These are phyloP conservation scores for Curvularia verruculosa DNA, from an alignment of 2,329 filamentous ascomycete genomes.

Conservation along the genomic window DNA sequence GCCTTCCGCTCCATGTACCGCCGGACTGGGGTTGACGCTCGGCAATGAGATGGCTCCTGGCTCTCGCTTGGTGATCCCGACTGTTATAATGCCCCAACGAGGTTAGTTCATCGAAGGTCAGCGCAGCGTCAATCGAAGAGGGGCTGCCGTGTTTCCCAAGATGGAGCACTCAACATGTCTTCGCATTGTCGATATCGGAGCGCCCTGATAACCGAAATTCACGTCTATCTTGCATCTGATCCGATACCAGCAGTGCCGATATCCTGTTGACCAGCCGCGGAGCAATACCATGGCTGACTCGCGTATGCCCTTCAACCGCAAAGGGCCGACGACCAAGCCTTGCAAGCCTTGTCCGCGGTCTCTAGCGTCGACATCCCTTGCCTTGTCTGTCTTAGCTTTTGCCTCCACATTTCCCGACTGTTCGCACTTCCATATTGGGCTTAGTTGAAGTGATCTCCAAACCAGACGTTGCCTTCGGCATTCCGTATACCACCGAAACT, in stretches of 20 bases:
- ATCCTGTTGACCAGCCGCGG: slow-evolving; percentile 16
- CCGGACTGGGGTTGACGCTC: slow-evolving; percentile 5
- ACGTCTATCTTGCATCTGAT: not conserved
- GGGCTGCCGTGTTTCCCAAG: slow-evolving; percentile 1
- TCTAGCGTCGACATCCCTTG: slow-evolving; percentile 21
- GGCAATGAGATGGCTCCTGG: slow-evolving; percentile 3
- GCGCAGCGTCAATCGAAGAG: slow-evolving; percentile 5
- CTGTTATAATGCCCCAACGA: slow-evolving; percentile 8
- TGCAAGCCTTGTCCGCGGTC: slow-evolving; percentile 10
- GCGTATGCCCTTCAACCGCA: slow-evolving; percentile 8
- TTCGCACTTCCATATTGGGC: slow-evolving; percentile 23
- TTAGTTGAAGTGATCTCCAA: slow-evolving; percentile 11
- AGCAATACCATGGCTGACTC: slow-evolving; percentile 16
- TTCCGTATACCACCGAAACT: slow-evolving; percentile 7
- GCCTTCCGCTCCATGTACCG: slow-evolving; percentile 5
- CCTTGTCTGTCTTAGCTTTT: slow-evolving; percentile 16
- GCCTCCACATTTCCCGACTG: slow-evolving; percentile 24
- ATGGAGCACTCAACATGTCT: not conserved
- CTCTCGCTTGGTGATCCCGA: slow-evolving; percentile 17
- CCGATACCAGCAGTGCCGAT: not conserved
- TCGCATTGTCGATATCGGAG: not conserved
- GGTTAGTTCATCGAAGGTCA: slow-evolving; percentile 10
- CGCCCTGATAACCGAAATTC: slow-evolving; percentile 1
- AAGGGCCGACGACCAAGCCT: slow-evolving; percentile 17
- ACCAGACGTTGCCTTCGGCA: slow-evolving; percentile 8